Percentiles rank a stretch among this genome's conserved stretches.
phyloP scores from a whole-genome alignment of 345 rosid species.

The Populus alba region DNA sequence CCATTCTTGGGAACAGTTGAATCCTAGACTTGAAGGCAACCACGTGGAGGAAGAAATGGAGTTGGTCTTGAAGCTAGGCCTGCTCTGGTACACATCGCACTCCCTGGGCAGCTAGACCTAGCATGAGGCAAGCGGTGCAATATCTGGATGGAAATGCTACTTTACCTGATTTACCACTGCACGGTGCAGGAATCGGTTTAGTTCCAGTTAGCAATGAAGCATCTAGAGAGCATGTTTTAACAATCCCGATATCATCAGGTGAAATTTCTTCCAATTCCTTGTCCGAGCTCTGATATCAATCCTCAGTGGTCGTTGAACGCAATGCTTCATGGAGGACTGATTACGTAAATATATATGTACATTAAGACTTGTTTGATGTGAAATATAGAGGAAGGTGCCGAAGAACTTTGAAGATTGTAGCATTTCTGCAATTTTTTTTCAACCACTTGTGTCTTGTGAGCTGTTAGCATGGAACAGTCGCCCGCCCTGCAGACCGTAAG shows the following conservation, averaged over 20 bases:
- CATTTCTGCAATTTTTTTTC: no score
- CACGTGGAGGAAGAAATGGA: background rate
- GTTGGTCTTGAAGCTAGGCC: background rate
- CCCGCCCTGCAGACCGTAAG: no score
- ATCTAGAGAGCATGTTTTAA: background rate
- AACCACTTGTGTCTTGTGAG: no score
- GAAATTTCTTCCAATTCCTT: conserved; percentile 6
- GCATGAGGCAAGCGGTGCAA: conserved; percentile 6
- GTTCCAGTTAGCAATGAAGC: background rate
- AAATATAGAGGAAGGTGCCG: background rate
- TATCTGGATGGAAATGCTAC: conserved; percentile 1
- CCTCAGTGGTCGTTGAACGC: conserved; percentile 22
- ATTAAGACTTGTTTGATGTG: no score
- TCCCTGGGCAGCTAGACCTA: background rate
- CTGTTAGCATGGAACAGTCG: no score
- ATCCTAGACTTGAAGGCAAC: background rate
- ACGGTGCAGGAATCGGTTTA: background rate
- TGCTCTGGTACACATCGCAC: background rate
- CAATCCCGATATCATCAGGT: conserved; percentile 6
- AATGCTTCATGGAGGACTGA: background rate
- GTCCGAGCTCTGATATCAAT: conserved; percentile 27
- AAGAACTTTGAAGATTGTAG: background rate
- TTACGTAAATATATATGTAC: background rate
- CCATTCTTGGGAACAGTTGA: background rate
- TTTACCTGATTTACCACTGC: background rate